Conservation (phyloP, 768 basidiomycete species). For the Goffeauzyma gilvescens region DNA sequence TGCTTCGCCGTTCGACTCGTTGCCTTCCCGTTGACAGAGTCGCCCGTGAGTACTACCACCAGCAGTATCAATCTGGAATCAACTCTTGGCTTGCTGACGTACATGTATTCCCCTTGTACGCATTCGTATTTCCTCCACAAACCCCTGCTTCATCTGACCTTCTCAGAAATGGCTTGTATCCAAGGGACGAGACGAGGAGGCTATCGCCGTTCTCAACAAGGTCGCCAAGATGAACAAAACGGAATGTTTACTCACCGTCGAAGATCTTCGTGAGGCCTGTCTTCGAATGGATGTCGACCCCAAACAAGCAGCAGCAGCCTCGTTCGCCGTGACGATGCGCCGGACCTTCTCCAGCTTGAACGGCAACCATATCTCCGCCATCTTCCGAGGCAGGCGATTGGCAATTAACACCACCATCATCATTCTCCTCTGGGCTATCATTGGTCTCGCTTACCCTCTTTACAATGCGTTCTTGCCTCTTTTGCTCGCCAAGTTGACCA, state of each 20-base stretch:
- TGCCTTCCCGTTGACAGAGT: no score
- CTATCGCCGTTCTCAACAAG: slow-evolving; percentile 44
- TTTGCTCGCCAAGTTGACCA: slow-evolving; percentile 46
- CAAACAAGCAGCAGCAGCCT: slow-evolving; percentile 7
- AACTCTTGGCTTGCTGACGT: slow-evolving; percentile 36
- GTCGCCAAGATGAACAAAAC: slow-evolving; percentile 47
- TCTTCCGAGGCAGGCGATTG: slow-evolving; percentile 48
- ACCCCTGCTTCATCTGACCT: slow-evolving; percentile 52
- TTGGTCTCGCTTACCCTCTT: slow-evolving; percentile 58
- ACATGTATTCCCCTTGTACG: slow-evolving; percentile 49
- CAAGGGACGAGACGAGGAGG: slow-evolving; percentile 44
- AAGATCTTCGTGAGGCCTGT: slow-evolving; percentile 34
- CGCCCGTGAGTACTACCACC: neutral
- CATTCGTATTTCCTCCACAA: slow-evolving; percentile 46
- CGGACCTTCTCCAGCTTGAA: no score
- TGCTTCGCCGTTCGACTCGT: no score
- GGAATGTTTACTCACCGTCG: slow-evolving; percentile 38
- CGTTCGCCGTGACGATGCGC: no score
- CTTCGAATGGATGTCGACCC: slow-evolving; percentile 3
- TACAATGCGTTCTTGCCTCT: slow-evolving; percentile 37
- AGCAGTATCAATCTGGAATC: neutral
- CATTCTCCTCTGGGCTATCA: slow-evolving; percentile 46
- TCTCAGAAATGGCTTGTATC: slow-evolving; percentile 57
- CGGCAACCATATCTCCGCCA: slow-evolving; percentile 40
- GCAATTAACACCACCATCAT: slow-evolving; percentile 48